Evolutionary conservation across 2,329 filamentous ascomycete species (phyloP), one percentile per base, ranked within the genome.

Genomic region (Pestalotiopsis fici): DNA sequence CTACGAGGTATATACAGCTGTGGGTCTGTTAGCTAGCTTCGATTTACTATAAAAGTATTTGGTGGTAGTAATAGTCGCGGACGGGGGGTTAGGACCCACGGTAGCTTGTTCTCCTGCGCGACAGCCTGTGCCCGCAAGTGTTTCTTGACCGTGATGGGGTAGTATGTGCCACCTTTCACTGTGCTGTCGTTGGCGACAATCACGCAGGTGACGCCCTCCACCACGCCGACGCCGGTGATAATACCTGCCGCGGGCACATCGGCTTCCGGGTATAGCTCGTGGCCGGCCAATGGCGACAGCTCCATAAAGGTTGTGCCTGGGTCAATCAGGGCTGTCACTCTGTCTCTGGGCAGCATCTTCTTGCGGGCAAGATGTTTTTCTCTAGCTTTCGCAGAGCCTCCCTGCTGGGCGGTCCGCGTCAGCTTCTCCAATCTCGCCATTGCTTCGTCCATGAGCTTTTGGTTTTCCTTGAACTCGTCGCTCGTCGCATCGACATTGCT

Each of bases 151-250:
- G 95, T 99, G 73, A 98, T 94, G 1, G 95, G 95, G 77, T 95
- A 98, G 82, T 99, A 99, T 1, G 95, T 97, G 27, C 95, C 95
- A 64, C 95, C 95, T 82, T 98, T 99, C 76, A 98, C 95, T 21
- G 95, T 98, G 82, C 93, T 97, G 78, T 98, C 95, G 78, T 98
- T 98, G 67, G 94, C 95, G 62, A 98, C 93, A 73, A 98, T 93
- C 83, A 98, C 91, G 79, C 95, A 98, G 54, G 90, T 91, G 28
- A 97, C 94, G 15, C 95, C 95, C 77, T 96, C 92, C 28, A 99
- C 93, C 2, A 92, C 91, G 3, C 95, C 95, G 64, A 98, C 89
- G 1, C 95, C 96, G 0, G 96, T 97, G 68, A 99, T 94, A 72
- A 99, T 96, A 6, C 94, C 95, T 28, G 92, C 96, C 0, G 93